Evolutionary conservation across 208 protist genomes (phyloP), one percentile per base, ranked within the genome.

Genomic region (Trypanosomatidae sp.): DNA sequence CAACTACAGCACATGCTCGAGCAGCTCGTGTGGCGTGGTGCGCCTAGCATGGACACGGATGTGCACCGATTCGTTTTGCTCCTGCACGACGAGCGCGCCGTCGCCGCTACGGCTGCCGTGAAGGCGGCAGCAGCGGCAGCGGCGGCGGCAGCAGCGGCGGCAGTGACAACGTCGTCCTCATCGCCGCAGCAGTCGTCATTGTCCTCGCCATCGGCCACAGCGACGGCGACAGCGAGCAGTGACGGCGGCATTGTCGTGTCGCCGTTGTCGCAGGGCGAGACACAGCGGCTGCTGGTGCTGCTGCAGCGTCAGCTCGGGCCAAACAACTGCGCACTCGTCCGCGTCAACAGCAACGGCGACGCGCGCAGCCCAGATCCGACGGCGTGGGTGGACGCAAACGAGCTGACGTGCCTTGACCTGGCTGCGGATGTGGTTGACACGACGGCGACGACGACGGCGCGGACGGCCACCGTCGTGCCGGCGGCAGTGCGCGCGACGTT

Each of bases 41-140:
- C 80, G 46, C 67, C 70, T 5, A 61, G 65, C 46, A 77, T 91
- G 71, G 71, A 88, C 46, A 61, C 55, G 13, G 76, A 88, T 15
- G 35, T 84, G 18, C 75, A 86, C 41, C 55, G 58, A 41, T 81
- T 76, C 52, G 81, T 67, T 42, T 24, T 90, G 3, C 58, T 90
- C 24, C 19, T 90, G n/a, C 81, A 90, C 68, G 76, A 90, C 56
- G 39, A 61, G 6, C 52, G 62, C 20, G 87, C 71, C 71, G 61
- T 85, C n/a, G 73, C 80, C 2, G 76, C 76, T n/a, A 85, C 76
- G 27, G 55, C 59, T 8, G 40, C 48, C 6, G 74, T 59, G 35
- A 42, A 81, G 45, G 81, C 86, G 43, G 67, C 54, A 18, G 49
- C 55, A 21, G 35, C 30, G 8, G 25, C 53, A 22, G 28, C 54